A percentile compares a stretch with the other conserved stretches of the same genome.
phyloP scores from a whole-genome alignment of 78 protist species.

The Bigelowiella natans region DNA sequence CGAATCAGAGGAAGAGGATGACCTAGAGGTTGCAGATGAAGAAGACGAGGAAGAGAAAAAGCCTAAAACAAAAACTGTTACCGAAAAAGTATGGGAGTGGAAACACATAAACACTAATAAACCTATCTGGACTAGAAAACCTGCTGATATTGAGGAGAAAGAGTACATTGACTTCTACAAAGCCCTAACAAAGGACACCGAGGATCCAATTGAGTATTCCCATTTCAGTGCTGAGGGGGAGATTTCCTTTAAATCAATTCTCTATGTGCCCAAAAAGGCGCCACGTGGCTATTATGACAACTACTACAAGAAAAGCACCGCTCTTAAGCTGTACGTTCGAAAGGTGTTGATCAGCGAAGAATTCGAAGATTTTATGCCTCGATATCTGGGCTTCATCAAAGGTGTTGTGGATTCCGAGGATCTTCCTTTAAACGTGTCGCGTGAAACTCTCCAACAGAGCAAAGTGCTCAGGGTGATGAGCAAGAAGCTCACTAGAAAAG shows the following conservation, averaged over 20 bases:
- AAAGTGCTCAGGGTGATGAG: constrained; percentile 57
- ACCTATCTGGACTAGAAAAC: constrained; percentile 93
- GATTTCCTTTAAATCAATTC: constrained; percentile 72
- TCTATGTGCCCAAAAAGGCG: constrained; percentile 82
- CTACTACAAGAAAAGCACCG: constrained; percentile 25
- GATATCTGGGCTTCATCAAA: constrained; percentile 81
- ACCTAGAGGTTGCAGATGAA: constrained; percentile 55
- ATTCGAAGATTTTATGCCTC: constrained; percentile 82
- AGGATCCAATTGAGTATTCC: constrained; percentile 56
- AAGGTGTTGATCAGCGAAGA: constrained; percentile 73
- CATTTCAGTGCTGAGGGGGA: constrained; percentile 87
- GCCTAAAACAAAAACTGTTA: constrained; percentile 36
- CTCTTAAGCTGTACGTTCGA: constrained; percentile 87
- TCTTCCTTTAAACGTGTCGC: constrained; percentile 93
- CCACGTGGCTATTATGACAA: constrained; percentile 57
- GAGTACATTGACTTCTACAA: constrained; percentile 76
- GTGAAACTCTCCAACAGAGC: constrained; percentile 75
- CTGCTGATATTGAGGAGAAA: constrained; percentile 66
- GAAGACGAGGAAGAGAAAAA: constrained; percentile 39
- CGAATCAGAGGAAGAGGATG: constrained; percentile 28
- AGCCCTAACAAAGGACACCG: constrained; percentile 61
- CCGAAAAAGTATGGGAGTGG: constrained; percentile 27
- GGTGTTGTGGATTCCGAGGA: constrained; percentile 97
- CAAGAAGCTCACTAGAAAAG: constrained; percentile 78
- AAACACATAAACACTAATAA: constrained; percentile 67